These are phyloP conservation scores for Salinomyces thailandicus DNA, from an alignment of 2,329 filamentous ascomycete species.

Conservation along the genomic window DNA sequence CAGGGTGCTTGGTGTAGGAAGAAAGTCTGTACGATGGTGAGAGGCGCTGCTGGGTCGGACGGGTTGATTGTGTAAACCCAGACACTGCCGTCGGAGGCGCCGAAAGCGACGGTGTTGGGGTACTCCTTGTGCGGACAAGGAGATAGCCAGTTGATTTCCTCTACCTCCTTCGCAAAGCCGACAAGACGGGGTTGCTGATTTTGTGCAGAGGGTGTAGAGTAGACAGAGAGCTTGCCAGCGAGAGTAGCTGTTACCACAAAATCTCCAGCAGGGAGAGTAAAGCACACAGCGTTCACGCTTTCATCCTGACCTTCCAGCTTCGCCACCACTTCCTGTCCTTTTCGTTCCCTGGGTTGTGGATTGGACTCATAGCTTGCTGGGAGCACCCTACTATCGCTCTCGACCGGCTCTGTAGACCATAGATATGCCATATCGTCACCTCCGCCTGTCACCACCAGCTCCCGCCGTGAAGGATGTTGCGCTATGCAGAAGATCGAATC, in stretches of 20 bases:
- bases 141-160: constrained; percentile 86
- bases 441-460: constrained; percentile 79
- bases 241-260: constrained; percentile 79
- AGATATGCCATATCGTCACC: constrained; percentile 80
- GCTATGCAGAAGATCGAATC: constrained; percentile 93
- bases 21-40: constrained; percentile 82
- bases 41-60: constrained; percentile 47
- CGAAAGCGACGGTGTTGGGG: constrained; percentile 75
- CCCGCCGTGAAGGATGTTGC: constrained; percentile 70
- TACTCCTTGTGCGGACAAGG: constrained; percentile 61
- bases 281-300: constrained; percentile 76
- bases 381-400: constrained; percentile 53
- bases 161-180: constrained; percentile 75
- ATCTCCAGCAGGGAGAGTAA: constrained; percentile 73
- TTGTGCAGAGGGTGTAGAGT: constrained; percentile 19
- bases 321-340: constrained; percentile 56
- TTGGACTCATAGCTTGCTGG: constrained; percentile 64
- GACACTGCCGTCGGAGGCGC: constrained; percentile 80
- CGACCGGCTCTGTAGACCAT: constrained; percentile 59
- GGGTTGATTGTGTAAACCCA: constrained; percentile 89
- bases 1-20: constrained; percentile 80
- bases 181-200: constrained; percentile 44
- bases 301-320: constrained; percentile 84
- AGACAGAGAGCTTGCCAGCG: constrained; percentile 67
- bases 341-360: constrained; percentile 45